A percentile compares a stretch with the other conserved stretches of the same genome.
Conservation (phyloP, 2,329 filamentous ascomycete genomes). For the Aschersonia sp. region DNA sequence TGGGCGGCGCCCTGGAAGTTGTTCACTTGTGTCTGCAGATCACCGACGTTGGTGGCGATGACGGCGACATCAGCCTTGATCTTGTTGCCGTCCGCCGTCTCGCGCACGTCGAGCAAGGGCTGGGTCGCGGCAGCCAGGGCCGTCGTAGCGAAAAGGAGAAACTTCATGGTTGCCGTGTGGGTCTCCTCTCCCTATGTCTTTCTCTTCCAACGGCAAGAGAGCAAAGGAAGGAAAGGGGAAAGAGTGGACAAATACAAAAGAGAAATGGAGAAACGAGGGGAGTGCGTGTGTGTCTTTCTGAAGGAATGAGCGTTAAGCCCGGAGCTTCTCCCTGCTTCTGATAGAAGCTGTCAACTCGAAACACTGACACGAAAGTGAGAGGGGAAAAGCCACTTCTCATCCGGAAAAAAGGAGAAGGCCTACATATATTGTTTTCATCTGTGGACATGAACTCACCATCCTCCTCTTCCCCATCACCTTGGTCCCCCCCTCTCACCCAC, state of each 20-base stretch:
- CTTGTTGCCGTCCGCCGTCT: not conserved
- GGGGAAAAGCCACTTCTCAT: too few species aligned
- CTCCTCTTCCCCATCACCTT: too few species aligned
- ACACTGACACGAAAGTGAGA: too few species aligned
- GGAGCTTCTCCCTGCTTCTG: too few species aligned
- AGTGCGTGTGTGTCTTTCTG: not conserved
- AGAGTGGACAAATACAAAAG: conserved; percentile 23
- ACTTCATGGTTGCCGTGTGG: conserved; percentile 1
- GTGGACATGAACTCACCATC: too few species aligned
- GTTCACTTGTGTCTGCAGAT: not conserved
- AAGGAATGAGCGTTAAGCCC: too few species aligned
- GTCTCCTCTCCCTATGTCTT: not conserved
- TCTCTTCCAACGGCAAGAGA: not conserved
- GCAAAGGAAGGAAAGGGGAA: not conserved
- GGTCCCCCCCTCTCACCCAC: too few species aligned
- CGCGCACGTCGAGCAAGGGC: not conserved
- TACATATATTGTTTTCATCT: too few species aligned
- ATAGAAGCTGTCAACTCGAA: too few species aligned
- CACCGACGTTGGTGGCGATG: not conserved
- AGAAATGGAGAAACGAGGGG: not conserved
- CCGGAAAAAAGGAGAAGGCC: too few species aligned
- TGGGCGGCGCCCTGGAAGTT: not conserved
- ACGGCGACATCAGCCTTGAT: not conserved
- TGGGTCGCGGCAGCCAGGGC: not conserved
- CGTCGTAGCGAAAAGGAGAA: conserved; percentile 3